phyloP scores from a whole-genome alignment of 116 monocot genomes.

The Iris pallida region DNA sequence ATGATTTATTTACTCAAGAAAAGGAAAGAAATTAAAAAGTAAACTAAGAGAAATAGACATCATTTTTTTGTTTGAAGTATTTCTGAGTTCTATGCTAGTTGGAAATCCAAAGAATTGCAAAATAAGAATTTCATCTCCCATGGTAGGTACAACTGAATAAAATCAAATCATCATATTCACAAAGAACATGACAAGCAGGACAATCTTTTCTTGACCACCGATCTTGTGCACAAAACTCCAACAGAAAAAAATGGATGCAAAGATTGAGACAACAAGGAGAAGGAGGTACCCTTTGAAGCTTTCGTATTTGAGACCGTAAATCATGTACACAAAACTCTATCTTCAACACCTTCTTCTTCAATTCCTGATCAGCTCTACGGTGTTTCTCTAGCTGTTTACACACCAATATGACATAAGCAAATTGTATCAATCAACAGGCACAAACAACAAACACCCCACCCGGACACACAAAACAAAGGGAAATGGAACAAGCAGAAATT shows the following conservation, averaged over 20 bases:
- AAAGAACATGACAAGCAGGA: neutral
- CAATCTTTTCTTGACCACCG: neutral
- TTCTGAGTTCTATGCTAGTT: too few species aligned
- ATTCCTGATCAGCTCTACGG: conserved; percentile 71
- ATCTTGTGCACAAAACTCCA: neutral
- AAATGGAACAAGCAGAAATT: neutral
- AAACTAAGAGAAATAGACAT: too few species aligned
- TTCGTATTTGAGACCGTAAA: conserved; percentile 68
- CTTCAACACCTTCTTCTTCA: conserved; percentile 90
- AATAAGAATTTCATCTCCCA: neutral
- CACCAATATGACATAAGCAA: neutral
- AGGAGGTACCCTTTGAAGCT: conserved; percentile 75
- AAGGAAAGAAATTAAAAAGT: too few species aligned
- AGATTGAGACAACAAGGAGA: conserved; percentile 1
- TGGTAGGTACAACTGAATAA: neutral
- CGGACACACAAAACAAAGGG: neutral
- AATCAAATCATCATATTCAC: neutral
- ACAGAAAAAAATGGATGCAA: neutral
- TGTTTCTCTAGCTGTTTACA: conserved; percentile 84
- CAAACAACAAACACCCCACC: neutral
- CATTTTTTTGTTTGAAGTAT: too few species aligned
- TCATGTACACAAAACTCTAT: conserved; percentile 97
- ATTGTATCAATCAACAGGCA: neutral
- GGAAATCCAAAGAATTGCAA: too few species aligned
- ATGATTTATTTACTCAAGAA: too few species aligned